Percentiles rank a stretch among this genome's conserved stretches.
Conservation (phyloP, 2,329 filamentous ascomycete genomes). For the Sporothrix globosa region DNA sequence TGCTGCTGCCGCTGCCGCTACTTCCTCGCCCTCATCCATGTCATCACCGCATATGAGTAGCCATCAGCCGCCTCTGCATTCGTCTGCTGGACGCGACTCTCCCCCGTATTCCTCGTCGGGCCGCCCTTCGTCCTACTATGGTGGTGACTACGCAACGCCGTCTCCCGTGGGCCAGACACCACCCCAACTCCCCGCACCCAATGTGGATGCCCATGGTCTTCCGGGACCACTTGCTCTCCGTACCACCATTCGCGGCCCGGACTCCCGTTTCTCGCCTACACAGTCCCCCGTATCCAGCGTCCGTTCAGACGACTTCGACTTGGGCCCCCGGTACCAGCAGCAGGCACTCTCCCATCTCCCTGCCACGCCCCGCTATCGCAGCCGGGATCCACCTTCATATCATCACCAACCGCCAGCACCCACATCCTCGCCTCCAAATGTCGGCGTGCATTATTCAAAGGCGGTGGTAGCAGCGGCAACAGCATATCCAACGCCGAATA, state of each 20-base stretch:
- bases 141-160: constrained; percentile 42
- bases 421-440: constrained; percentile 26
- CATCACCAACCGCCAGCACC: constrained; percentile 32
- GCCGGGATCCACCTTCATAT: constrained; percentile 25
- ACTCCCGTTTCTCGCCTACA: constrained; percentile 40
- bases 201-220: constrained; percentile 36
- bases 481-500: constrained; percentile 25
- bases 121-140: constrained; percentile 38
- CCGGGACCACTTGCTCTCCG: constrained; percentile 24
- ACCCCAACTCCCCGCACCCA: constrained; percentile 39
- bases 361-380: constrained; percentile 23
- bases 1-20: constrained; percentile 13
- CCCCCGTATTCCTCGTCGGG: constrained; percentile 20
- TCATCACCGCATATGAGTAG: constrained; percentile 23
- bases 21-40: constrained; percentile 23
- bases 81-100: constrained; percentile 21
- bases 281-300: constrained; percentile 41
- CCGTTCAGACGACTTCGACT: constrained; percentile 38
- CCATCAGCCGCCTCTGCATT: constrained; percentile 9
- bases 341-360: constrained; percentile 23
- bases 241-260: constrained; percentile 28
- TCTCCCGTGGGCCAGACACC: constrained; percentile 42
- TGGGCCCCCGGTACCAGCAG: constrained; percentile 28
- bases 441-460: constrained; percentile 17
- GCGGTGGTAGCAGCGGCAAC: neutral